phyloP scores from a whole-genome alignment of 164 flowering plant genomes.

The Vitis cinerea region DNA sequence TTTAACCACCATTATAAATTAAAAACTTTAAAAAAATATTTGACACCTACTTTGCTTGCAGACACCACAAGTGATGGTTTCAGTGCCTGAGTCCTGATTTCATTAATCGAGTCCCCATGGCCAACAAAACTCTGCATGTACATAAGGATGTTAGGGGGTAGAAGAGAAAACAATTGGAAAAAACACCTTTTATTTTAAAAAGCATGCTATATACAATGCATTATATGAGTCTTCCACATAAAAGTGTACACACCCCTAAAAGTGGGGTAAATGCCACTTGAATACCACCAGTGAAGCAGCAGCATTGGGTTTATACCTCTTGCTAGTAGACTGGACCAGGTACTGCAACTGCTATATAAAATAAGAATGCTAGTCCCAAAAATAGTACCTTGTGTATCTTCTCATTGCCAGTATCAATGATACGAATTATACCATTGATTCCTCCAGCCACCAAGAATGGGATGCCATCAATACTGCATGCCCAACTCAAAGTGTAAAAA shows the following conservation, averaged over 20 bases:
- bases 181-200: not conserved
- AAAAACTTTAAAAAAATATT: not conserved
- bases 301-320: too few relatives aligned
- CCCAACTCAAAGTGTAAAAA: slow-evolving; percentile 96
- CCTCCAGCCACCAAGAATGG: slow-evolving; percentile 93
- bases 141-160: not conserved
- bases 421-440: slow-evolving; percentile 86
- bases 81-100: slow-evolving; percentile 87
- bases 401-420: slow-evolving; percentile 80
- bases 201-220: too few relatives aligned
- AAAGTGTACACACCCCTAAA: too few relatives aligned
- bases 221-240: too few relatives aligned
- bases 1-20: not conserved
- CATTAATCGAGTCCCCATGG: slow-evolving; percentile 96
- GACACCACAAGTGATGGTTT: slow-evolving; percentile 87
- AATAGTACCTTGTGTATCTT: slow-evolving; percentile 77
- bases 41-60: slow-evolving; percentile 79
- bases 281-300: too few relatives aligned
- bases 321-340: too few relatives aligned
- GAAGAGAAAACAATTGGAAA: not conserved
- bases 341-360: too few relatives aligned
- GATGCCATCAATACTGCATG: slow-evolving; percentile 65
- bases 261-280: too few relatives aligned
- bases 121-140: slow-evolving; percentile 88
- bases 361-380: too few relatives aligned